Base-by-base conservation (phyloP, 768 basidiomycete genomes). In the Lentinula detonsa region DNA sequence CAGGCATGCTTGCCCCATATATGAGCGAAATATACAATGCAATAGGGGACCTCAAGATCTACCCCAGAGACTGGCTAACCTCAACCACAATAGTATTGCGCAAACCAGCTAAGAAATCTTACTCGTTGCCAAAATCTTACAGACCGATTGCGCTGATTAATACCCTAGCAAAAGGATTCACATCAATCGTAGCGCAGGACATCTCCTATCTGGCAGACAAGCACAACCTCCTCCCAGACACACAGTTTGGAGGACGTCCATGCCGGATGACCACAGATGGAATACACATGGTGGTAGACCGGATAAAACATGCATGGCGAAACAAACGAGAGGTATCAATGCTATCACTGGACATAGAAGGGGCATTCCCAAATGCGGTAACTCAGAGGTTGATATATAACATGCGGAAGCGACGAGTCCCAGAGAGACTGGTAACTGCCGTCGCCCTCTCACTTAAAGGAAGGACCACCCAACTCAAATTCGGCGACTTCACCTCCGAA, bases 321-420 rank as follows among this genome's bases (percentile, higher is more conserved):
- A 52, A 57, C 28, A 58, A 62, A 0, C 54, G 69, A 37, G 73
- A 69, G 1, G 71, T 63, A 1, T 64, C 66, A 0, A 64, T 62
- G 1, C 65, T 75, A 0, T 72, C 70, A 57, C 65, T 74, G 1
- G 73, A 75, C 55, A 66, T 73, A 4, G 60, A 72, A 61, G 67
- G 65, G 0, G 69, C 69, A 0, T 75, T 69, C 58, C 69, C 72
- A 4, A 74, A 65, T 53, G 23, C 23, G 1, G 23, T 23, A 23
- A 23, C 23, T 23, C 23, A 23, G 23, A 37, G 48, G 4, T 63
- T 74, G 10, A 1, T 68, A 1, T 62, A 70, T 52, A 66, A 74
- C 58, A 64, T 73, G 63, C 4, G 65, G 43, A 64, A 60, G n/a
- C n/a, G 50, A 11, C 34, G 69, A 0, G 55, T 73, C 2, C 74